Evolutionary conservation across 768 basidiomycete species (phyloP), one percentile per base, ranked within the genome.

Genomic region (Pholiota microspora): DNA sequence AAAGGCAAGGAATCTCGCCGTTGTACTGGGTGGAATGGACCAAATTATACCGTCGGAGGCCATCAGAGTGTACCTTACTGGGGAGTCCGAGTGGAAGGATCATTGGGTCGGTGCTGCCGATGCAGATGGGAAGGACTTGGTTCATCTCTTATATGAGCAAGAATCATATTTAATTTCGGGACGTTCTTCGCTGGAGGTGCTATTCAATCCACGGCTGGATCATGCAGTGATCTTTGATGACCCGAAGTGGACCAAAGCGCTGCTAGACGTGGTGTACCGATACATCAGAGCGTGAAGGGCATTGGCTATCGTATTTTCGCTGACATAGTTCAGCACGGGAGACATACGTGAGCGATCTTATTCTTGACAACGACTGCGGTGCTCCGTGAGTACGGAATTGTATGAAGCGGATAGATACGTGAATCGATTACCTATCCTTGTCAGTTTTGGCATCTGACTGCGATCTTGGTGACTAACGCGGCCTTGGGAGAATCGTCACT

Each of bases 211-310:
- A 2, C 59, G 46, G 3, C 54, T 76, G 21, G 76, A 77, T 50
- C 77, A 78, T 63, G 73, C 75, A 13, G 73, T 57, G 12, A 67
- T 75, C 18, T 76, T 78, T 59, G 75, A 76, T 56, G 67, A 65
- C 2, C 57, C 53, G 42, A 64, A 63, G 40, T 63, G 70, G 53
- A 65, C 67, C 28, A 54, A 48, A 34, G 56, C 60, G 16, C 24
- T 77, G 40, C 45, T 72, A 15, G 67, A 70, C 5, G 63, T 73
- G 28, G 53, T 76, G 7, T 58, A 58, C 24, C 58, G 65, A 15
- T 73, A 65, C 50, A 44, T 60, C 12, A 44, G 49, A 16, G 51
- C 53, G 42, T 25, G 28, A 21, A n/a, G n/a, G n/a, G n/a, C n/a
- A n/a, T n/a, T n/a, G n/a, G n/a, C n/a, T n/a, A n/a, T n/a, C n/a